Conservation (phyloP, 306 rosid genomes). For the Corylus heterophylla region DNA sequence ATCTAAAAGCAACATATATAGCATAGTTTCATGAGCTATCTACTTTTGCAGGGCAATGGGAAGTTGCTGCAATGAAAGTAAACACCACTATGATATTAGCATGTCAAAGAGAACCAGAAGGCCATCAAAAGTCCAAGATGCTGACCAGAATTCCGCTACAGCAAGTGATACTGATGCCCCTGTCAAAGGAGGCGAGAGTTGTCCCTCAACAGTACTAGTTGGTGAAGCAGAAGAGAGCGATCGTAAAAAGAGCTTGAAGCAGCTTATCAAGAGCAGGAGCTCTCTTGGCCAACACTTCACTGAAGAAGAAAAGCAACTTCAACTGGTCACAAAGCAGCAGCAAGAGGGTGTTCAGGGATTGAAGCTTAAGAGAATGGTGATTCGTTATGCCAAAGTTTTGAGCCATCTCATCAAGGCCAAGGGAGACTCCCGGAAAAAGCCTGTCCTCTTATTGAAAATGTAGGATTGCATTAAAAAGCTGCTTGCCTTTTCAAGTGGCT, state of each 20-base stretch:
- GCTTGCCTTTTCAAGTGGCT: slow-evolving; percentile 2
- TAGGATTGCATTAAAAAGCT: slow-evolving; percentile 12
- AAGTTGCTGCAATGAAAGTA: slow-evolving; percentile 37
- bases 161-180: not conserved
- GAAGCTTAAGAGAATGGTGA: slow-evolving; percentile 71
- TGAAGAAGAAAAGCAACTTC: slow-evolving; percentile 69
- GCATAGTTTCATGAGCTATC: not conserved
- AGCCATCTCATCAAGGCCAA: slow-evolving; percentile 56
- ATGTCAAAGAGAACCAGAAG: slow-evolving; percentile 90
- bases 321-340: slow-evolving; percentile 54
- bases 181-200: slow-evolving; percentile 22
- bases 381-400: slow-evolving; percentile 71
- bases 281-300: slow-evolving; percentile 70
- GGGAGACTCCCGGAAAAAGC: slow-evolving; percentile 49
- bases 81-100: slow-evolving; percentile 64
- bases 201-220: not conserved
- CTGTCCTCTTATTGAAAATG: slow-evolving; percentile 39
- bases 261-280: slow-evolving; percentile 55
- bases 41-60: slow-evolving; percentile 41
- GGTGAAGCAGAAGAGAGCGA: slow-evolving; percentile 24
- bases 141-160: slow-evolving; percentile 25
- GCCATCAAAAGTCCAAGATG: slow-evolving; percentile 23
- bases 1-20: not conserved
- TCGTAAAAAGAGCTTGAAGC: slow-evolving; percentile 66
- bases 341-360: slow-evolving; percentile 49